Evolutionary conservation across 345 rosid species (phyloP).

Genomic region (Populus simonii): DNA sequence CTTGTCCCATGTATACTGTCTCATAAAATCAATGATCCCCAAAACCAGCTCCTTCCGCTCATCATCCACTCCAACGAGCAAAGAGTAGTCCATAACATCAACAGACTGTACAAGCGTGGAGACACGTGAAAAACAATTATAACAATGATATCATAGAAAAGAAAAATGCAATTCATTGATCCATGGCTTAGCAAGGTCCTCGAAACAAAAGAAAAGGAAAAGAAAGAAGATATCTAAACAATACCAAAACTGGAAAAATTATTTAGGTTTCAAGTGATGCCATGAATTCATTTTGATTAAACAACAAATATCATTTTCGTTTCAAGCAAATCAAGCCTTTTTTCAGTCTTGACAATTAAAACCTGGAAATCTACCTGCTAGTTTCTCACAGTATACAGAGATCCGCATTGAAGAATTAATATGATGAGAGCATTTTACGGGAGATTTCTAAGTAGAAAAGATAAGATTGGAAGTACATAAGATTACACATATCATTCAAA

Average conservation of each 20-base stretch:
- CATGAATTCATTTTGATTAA: neutral
- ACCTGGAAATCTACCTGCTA: neutral
- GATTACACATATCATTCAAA: neutral
- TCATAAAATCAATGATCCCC: constrained; percentile 95
- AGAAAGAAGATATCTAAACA: neutral
- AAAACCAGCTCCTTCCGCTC: constrained; percentile 84
- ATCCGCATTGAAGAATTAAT: neutral
- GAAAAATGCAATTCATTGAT: too few relatives aligned
- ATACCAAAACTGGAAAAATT: neutral
- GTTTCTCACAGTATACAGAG: neutral
- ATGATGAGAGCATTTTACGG: neutral
- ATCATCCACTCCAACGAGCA: constrained; percentile 90
- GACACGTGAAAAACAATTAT: neutral
- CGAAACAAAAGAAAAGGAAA: neutral
- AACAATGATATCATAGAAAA: neutral
- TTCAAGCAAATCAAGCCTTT: neutral
- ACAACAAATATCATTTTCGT: neutral
- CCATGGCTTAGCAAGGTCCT: neutral
- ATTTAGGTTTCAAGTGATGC: neutral
- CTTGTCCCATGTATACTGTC: constrained; percentile 99
- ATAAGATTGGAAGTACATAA: neutral
- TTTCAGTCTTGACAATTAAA: neutral
- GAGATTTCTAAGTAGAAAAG: neutral
- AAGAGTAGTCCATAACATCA: constrained; percentile 92
- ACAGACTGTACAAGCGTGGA: constrained; percentile 50